phyloP scores from a whole-genome alignment of 2,329 filamentous ascomycete species.

The Alternaria consortialis region DNA sequence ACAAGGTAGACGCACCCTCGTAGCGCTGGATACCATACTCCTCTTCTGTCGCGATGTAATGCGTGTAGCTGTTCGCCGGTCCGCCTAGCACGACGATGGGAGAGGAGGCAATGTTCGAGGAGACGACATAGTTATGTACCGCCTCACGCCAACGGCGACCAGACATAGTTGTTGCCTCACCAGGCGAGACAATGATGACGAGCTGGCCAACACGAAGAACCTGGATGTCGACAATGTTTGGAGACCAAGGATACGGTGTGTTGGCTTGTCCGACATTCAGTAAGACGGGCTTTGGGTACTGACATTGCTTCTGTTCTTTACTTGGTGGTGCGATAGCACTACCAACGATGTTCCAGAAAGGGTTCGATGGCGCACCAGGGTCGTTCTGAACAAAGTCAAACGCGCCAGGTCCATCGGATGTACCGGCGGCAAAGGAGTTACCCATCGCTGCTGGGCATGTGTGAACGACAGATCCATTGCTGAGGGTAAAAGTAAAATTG shows the following conservation, averaged over 20 bases:
- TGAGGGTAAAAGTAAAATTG: slow-evolving; percentile 74
- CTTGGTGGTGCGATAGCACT: slow-evolving; percentile 75
- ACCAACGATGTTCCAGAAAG: slow-evolving; percentile 81
- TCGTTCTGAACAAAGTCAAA: slow-evolving; percentile 95
- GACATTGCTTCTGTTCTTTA: slow-evolving; percentile 75
- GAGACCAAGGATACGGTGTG: slow-evolving; percentile 83
- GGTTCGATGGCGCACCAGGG: slow-evolving; percentile 76
- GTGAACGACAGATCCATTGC: slow-evolving; percentile 73
- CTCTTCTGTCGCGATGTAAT: slow-evolving; percentile 81
- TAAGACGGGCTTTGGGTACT: slow-evolving; percentile 82
- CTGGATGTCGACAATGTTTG: slow-evolving; percentile 91
- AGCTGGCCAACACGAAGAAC: slow-evolving; percentile 84
- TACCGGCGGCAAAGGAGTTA: slow-evolving; percentile 92
- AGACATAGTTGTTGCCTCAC: slow-evolving; percentile 92
- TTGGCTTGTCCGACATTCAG: slow-evolving; percentile 86
- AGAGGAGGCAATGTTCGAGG: slow-evolving; percentile 32
- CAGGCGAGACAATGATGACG: slow-evolving; percentile 82
- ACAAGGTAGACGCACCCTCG: slow-evolving; percentile 92
- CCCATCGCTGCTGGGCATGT: slow-evolving; percentile 90
- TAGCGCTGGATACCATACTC: slow-evolving; percentile 88
- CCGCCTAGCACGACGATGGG: slow-evolving; percentile 82
- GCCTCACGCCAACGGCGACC: slow-evolving; percentile 81
- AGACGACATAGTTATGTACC: slow-evolving; percentile 38
- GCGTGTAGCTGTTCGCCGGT: slow-evolving; percentile 89
- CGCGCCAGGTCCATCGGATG: slow-evolving; percentile 86